Percentiles rank a stretch among this genome's conserved stretches.
Conservation (phyloP, 371 early-diverging fungal species). For the Enteropsectra breve region DNA sequence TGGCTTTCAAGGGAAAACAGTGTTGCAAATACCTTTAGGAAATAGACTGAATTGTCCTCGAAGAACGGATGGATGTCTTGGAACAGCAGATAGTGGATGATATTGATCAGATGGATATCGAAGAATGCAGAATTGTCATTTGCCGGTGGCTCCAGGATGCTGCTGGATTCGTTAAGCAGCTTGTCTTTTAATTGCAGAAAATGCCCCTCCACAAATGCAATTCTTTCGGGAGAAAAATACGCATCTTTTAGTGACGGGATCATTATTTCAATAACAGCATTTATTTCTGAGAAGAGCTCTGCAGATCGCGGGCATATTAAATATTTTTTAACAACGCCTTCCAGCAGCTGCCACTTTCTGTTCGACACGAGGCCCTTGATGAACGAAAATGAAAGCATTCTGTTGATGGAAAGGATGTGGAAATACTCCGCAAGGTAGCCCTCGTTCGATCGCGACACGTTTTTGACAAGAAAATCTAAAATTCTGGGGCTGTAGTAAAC, state of each 20-base stretch:
- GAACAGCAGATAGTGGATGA: conserved; percentile 36
- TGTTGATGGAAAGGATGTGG: conserved; percentile 14
- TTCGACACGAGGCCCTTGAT: conserved; percentile 17
- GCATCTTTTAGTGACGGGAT: conserved; percentile 11
- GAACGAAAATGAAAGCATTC: conserved; percentile 5
- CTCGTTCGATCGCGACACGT: conserved; percentile 7
- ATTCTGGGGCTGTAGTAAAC: conserved; percentile 1
- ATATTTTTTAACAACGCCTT: conserved; percentile 30
- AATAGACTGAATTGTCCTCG: conserved; percentile 39
- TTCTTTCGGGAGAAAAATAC: conserved; percentile 9
- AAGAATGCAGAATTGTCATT: background rate
- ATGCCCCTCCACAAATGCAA: background rate
- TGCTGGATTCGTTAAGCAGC: background rate
- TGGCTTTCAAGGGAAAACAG: conserved; percentile 7
- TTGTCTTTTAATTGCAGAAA: background rate
- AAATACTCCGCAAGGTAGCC: conserved; percentile 21
- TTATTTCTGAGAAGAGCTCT: conserved; percentile 37
- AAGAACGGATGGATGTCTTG: conserved; percentile 52
- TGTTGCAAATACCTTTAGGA: conserved; percentile 11
- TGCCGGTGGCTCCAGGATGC: background rate
- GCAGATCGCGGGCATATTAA: conserved; percentile 8
- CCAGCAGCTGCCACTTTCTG: conserved; percentile 24
- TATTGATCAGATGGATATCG: conserved; percentile 25
- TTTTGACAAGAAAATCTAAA: conserved; percentile 16
- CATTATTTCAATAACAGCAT: conserved; percentile 23